Percentiles rank a stretch among this genome's conserved stretches.
These are phyloP conservation scores for Aureobasidium lini DNA, from an alignment of 2,329 filamentous ascomycete species.

Conservation along the genomic window DNA sequence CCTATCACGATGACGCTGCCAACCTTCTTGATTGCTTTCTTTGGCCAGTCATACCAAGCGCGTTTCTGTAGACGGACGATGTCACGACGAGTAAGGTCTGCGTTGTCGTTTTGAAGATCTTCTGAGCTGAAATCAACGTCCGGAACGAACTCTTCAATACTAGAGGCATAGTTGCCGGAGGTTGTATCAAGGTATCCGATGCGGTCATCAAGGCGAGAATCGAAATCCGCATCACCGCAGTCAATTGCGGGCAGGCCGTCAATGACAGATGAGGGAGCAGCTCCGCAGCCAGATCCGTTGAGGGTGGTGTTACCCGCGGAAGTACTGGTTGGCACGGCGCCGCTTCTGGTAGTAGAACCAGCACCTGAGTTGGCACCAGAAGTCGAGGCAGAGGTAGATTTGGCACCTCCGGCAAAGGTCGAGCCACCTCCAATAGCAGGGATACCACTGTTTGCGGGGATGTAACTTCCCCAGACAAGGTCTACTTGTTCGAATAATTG, in stretches of 20 bases:
- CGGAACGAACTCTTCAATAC: neutral
- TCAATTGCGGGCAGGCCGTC: neutral
- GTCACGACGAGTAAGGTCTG: neutral
- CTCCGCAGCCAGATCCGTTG: neutral
- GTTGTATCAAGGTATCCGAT: neutral
- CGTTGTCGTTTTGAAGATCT: neutral
- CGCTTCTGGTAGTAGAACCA: neutral
- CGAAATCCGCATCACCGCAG: slow-evolving; percentile 1
- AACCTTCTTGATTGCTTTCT: neutral
- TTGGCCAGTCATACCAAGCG: no score
- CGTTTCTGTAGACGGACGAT: neutral
- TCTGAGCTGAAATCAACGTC: neutral
- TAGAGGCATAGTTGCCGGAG: neutral
- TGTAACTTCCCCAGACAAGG: neutral
- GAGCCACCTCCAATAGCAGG: neutral
- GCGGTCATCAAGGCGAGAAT: neutral
- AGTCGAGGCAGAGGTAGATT: neutral
- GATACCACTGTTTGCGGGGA: neutral
- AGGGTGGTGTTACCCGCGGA: neutral
- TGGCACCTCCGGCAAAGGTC: neutral
- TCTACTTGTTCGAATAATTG: neutral
- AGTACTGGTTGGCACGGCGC: neutral
- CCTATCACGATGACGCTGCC: neutral
- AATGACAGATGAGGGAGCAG: neutral
- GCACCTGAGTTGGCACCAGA: neutral